Evolutionary conservation across 2,329 filamentous ascomycete species (phyloP).

Genomic region (Cryphonectria nitschkei): DNA sequence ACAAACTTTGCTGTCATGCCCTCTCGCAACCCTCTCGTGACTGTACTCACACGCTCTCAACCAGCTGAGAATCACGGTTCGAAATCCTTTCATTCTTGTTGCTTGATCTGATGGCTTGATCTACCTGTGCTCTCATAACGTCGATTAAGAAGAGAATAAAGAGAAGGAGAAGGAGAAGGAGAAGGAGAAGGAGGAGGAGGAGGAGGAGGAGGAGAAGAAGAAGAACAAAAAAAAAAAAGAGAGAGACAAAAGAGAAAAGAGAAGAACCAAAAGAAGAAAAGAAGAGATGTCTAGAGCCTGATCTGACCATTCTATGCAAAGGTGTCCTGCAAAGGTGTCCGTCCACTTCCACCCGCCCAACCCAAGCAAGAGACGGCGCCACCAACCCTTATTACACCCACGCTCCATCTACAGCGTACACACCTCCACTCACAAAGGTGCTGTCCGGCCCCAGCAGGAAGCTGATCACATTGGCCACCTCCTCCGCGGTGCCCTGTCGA

Average conservation of each 20-base stretch:
- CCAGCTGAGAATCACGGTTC: not conserved
- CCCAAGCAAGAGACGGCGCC: not conserved
- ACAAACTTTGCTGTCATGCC: not conserved
- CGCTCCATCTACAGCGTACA: constrained; percentile 52
- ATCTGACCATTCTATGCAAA: not conserved
- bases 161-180: not conserved
- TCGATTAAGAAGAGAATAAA: too few relatives aligned
- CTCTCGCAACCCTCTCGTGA: not conserved
- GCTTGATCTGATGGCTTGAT: not conserved
- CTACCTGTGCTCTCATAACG: not conserved
- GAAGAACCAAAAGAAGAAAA: not conserved
- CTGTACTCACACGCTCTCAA: not conserved
- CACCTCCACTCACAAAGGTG: constrained; percentile 50
- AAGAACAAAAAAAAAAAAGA: too few relatives aligned
- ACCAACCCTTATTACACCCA: constrained; percentile 34
- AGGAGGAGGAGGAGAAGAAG: too few relatives aligned
- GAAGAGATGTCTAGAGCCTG: not conserved
- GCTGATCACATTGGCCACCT: constrained; percentile 50
- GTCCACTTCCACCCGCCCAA: not conserved
- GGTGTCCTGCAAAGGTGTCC: not conserved
- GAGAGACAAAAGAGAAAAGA: not conserved
- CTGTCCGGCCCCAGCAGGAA: constrained; percentile 53
- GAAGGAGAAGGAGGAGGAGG: not conserved
- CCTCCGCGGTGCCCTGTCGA: constrained; percentile 51
- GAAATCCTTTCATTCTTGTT: not conserved